These are phyloP conservation scores for Triticum timopheevii DNA, from an alignment of 176 grass and related monocot species.

Conservation along the genomic window DNA sequence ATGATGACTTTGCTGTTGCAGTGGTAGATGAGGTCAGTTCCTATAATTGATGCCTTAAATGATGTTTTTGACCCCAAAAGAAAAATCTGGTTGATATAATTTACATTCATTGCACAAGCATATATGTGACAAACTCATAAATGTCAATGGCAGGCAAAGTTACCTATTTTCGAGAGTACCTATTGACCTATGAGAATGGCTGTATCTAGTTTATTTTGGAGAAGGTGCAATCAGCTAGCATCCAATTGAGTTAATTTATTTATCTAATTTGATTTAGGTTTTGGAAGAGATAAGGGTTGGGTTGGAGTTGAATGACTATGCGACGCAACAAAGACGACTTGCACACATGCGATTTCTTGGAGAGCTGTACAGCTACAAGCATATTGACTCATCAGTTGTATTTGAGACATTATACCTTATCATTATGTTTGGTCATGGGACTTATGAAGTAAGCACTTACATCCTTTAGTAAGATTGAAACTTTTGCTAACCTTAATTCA, in stretches of 20 bases:
- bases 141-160: background rate
- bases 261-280: constrained; percentile 57
- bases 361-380: constrained; percentile 93
- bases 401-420: constrained; percentile 94
- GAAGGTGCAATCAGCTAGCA: constrained; percentile 13
- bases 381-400: constrained; percentile 87
- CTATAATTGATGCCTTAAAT: background rate
- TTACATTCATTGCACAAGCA: background rate
- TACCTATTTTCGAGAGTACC: background rate
- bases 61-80: background rate
- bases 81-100: background rate
- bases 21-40: constrained; percentile 88
- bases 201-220: background rate
- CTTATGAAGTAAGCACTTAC: constrained; percentile 78
- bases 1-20: constrained; percentile 79
- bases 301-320: constrained; percentile 93
- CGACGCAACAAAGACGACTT: constrained; percentile 86
- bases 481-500: constrained; percentile 1
- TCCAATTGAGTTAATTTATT: constrained; percentile 36
- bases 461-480: constrained; percentile 22
- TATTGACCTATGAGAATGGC: background rate
- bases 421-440: constrained; percentile 78
- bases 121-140: background rate
- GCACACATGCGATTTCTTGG: constrained; percentile 94
- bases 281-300: constrained; percentile 94